Conservation (phyloP, 768 basidiomycete genomes). For the Lentinula guzmanii region DNA sequence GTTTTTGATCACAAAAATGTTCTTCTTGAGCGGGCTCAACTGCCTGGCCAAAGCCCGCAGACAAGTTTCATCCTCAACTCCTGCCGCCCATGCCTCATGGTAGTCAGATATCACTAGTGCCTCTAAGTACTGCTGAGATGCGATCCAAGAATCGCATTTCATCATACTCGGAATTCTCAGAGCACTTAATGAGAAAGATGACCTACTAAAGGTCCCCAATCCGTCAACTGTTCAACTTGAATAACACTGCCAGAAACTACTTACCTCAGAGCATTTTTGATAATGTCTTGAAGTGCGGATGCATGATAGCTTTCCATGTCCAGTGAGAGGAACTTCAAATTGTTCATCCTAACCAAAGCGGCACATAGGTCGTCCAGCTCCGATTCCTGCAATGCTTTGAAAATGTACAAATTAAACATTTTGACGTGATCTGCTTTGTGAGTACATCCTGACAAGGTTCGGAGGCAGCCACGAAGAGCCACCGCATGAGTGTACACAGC, state of each 20-base stretch:
- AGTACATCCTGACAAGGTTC: background rate
- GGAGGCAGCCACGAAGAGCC: background rate
- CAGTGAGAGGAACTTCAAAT: background rate
- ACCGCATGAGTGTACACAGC: background rate
- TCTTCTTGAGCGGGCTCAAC: background rate
- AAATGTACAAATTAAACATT: background rate
- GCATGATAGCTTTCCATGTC: background rate
- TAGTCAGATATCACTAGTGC: background rate
- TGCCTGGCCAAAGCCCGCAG: background rate
- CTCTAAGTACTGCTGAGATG: background rate
- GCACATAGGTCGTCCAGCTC: background rate
- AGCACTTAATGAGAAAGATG: background rate
- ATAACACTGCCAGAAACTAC: background rate
- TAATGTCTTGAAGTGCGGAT: background rate
- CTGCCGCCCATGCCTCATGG: background rate
- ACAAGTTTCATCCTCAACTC: background rate
- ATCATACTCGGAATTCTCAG: background rate
- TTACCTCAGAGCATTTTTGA: background rate
- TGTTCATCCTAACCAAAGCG: background rate
- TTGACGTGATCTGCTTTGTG: background rate
- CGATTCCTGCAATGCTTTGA: background rate
- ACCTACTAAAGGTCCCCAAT: background rate
- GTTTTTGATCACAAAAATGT: background rate
- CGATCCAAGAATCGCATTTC: background rate
- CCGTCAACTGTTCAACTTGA: background rate